Percentiles rank a stretch among this genome's conserved stretches.
Conservation (phyloP, 2,329 filamentous ascomycete species). For the Pseudogymnoascus sp. region DNA sequence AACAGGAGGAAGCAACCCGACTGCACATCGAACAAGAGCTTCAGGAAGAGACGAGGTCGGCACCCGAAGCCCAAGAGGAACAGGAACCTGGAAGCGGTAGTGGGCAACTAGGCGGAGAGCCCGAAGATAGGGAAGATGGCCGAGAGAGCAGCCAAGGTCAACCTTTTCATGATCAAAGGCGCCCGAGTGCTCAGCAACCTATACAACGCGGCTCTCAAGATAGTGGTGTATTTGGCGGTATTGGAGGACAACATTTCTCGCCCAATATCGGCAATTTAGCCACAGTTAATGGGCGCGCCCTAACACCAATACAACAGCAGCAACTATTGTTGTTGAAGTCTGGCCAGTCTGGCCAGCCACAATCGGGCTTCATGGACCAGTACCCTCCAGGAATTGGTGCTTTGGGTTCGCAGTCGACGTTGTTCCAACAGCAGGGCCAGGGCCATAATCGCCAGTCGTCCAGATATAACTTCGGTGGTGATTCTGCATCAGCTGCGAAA, state of each 20-base stretch:
- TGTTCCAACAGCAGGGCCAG: constrained; percentile 53
- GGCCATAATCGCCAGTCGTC: constrained; percentile 77
- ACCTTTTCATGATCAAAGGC: constrained; percentile 49
- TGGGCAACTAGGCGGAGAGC: constrained; percentile 83
- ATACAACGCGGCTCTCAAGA: constrained; percentile 56
- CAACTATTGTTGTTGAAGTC: constrained; percentile 52
- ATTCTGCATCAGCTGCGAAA: constrained; percentile 59
- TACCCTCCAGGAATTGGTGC: constrained; percentile 47
- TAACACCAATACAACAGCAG: constrained; percentile 74
- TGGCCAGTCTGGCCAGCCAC: constrained; percentile 33
- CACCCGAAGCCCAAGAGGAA: constrained; percentile 46
- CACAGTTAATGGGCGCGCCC: constrained; percentile 57
- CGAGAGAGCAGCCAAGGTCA: constrained; percentile 35
- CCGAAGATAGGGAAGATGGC: constrained; percentile 63
- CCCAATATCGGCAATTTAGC: constrained; percentile 42
- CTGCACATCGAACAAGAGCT: constrained; percentile 44
- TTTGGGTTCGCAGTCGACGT: constrained; percentile 32
- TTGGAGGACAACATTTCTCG: constrained; percentile 38
- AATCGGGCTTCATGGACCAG: constrained; percentile 46
- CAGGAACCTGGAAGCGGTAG: constrained; percentile 75
- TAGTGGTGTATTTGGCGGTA: constrained; percentile 42
- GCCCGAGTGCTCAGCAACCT: constrained; percentile 64
- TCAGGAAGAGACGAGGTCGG: constrained; percentile 41
- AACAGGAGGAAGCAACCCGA: constrained; percentile 51
- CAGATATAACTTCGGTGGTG: constrained; percentile 79